Base-by-base conservation (phyloP, 2,329 filamentous ascomycete species). In the Reticulascus tulasneorum region DNA sequence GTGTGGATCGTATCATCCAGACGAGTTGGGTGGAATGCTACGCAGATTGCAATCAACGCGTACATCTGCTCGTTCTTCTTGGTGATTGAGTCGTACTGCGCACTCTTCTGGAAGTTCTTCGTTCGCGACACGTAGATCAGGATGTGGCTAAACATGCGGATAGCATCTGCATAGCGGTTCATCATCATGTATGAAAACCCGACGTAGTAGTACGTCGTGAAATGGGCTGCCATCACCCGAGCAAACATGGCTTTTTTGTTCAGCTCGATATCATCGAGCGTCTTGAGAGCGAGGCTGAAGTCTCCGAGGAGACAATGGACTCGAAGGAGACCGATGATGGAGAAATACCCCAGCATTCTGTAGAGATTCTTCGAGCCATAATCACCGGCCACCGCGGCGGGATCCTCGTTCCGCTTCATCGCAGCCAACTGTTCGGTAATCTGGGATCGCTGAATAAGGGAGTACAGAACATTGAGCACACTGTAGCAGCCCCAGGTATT, bases 31-130 rank as follows among this genome's bases (percentile, higher is more conserved):
- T 95, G 86, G 77, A 98, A 94, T 48, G 93, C 90, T 39, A 97
- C 90, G 67, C 93, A 98, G 71, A 98, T 97, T 65, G 93, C 91
- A 54, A 98, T 94, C 51, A 98, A 79, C 24, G 93, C 93, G 65
- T 96, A 96, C 91, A 98, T 97, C 76, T 98, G 93, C 66, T 98
- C 93, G 67, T 95, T 97, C 82, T 97, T 97, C 85, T 98, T 98
- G 56, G 87, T 90, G 67, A 97, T 96, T 47, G 88, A 94, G 66
- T 98, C 93, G 72, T 95, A 97, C 71, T 95, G 86, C 19, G 86
- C 85, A 64, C 90, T 94, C 82, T 97, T 98, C 71, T 98, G 93
- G 82, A 97, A 97, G 77, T 97, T 97, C 86, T 98, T 98, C 60
- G 93, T 98, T 56, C 93, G 79, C 52, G 89, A 95, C 50, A 98